Evolutionary conservation across 768 basidiomycete genomes (phyloP), one percentile per base, ranked within the genome.

Genomic region (Boletus subcaerulescens): DNA sequence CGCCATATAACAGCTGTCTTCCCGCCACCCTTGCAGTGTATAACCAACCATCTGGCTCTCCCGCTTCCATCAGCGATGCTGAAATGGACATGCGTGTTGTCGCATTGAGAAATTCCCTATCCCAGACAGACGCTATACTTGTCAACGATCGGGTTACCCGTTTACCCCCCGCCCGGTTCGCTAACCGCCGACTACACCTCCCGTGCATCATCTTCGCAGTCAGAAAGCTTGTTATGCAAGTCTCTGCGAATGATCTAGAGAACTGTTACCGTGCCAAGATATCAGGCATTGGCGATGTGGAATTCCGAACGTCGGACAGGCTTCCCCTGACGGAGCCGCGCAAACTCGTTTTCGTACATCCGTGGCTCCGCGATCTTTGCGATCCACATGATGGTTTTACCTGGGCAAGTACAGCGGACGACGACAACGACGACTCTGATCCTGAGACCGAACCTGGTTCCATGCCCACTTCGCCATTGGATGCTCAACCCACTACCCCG

Each of bases 1-100:
- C 48, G 12, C 5, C 13, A 22, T 57, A 57, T 26, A 55, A 55
- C 22, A 57, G 52, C 9, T 57, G 56, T 22, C 56, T 57, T 22
- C 56, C 56, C 3, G 38, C 35, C 14, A 45, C 47, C 31, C 42
- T 57, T 43, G 39, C 15, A 7, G 47, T 45, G 2, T 57, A 57
- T 14, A 40, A 18, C 4, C 22, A 35, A 17, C n/a, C n/a, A 6
- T 38, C 52, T 2, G 14, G 11, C 26, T 18, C 24, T 24, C 7
- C 12, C 4, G 12, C 39, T 9, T 14, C 17, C 22, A 31, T 18
- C 5, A 26, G 26, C 5, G 14, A 18, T n/a, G 11, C 24, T 5
- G 20, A 46, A 13, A 24, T 53, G 39, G 31, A 53, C 9, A 18
- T 22, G 3, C 39, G 22, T 4, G 46, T 43, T 29, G 39, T 18